Conservation (phyloP, 2,329 filamentous ascomycete species). For the Penicillium palitans region DNA sequence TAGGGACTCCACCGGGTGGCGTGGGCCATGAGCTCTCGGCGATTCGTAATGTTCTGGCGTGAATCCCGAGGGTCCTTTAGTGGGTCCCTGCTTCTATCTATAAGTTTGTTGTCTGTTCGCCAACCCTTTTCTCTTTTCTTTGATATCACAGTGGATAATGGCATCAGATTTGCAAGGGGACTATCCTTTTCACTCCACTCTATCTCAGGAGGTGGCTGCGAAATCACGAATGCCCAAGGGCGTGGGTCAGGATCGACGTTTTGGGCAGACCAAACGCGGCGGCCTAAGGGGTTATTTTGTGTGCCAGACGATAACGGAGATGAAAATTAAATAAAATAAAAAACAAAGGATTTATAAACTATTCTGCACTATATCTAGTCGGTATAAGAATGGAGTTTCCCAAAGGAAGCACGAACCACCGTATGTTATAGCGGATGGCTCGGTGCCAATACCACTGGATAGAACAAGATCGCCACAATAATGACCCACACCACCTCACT, state of each 20-base stretch:
- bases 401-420: neutral
- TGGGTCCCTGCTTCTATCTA: slow-evolving; percentile 20
- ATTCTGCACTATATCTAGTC: neutral
- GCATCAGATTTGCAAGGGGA: neutral
- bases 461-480: slow-evolving; percentile 15
- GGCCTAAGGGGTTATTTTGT: neutral
- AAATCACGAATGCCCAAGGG: neutral
- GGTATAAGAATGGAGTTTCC: neutral
- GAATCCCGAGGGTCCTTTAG: slow-evolving; percentile 1
- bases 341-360: neutral
- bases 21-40: slow-evolving; percentile 8
- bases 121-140: neutral
- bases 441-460: neutral
- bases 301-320: neutral
- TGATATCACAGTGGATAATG: neutral
- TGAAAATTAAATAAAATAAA: neutral
- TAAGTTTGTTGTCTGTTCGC: slow-evolving; percentile 11
- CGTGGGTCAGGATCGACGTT: slow-evolving; percentile 5
- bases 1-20: slow-evolving; percentile 11
- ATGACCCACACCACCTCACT: slow-evolving; percentile 12
- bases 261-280: neutral
- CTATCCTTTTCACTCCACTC: neutral
- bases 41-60: slow-evolving; percentile 17
- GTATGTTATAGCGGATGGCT: slow-evolving; percentile 1
- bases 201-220: slow-evolving; percentile 4